Evolutionary conservation across 2,329 filamentous ascomycete species (phyloP), one percentile per base, ranked within the genome.

Genomic region (Epichloe amarillans): DNA sequence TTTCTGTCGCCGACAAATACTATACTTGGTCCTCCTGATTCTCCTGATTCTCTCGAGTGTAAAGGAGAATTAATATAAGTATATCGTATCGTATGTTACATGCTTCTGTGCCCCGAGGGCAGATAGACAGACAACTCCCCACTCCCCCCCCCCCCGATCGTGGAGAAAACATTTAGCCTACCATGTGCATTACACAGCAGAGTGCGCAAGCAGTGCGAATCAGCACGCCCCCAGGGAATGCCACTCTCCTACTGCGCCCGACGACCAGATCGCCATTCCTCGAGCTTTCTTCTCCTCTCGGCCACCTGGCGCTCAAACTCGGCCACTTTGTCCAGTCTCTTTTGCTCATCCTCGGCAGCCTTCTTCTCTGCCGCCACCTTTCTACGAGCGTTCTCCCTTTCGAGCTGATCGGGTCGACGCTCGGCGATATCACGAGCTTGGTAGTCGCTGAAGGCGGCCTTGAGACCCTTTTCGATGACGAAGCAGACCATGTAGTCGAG

Each of bases 391-490:
- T 77, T 72, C 70, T 97, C 91, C 42, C 83, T 74, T 64, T 82
- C 79, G 11, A 95, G 71, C 75, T 98, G 93, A 63, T 98, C 93
- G 3, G 86, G 83, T 52, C 93, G 75, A 55, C 93, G 78, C 49
- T 86, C 74, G 2, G 93, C 91, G 62, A 98, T 97, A 64, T 97
- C 93, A 65, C 95, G 91, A 2, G 93, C 88, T 57, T 82, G 83
- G 72, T 88, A 95, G 67, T 98, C 93, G 57, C 86, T 91, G 69
- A 97, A 98, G 33, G 85, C 66, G 47, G 66, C 72, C 76, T 98
- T 98, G 60, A 98, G 75, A 0, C 81, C 76, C 58, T 90, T 83
- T 71, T 98, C 93, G 54, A 97, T 86, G 37, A 88, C 54, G 74
- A 82, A 97, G 73, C 93, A 98, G 14, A 84, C 85, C 2, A 72